phyloP scores from a whole-genome alignment of 345 rosid genomes.

The Viola odorata region DNA sequence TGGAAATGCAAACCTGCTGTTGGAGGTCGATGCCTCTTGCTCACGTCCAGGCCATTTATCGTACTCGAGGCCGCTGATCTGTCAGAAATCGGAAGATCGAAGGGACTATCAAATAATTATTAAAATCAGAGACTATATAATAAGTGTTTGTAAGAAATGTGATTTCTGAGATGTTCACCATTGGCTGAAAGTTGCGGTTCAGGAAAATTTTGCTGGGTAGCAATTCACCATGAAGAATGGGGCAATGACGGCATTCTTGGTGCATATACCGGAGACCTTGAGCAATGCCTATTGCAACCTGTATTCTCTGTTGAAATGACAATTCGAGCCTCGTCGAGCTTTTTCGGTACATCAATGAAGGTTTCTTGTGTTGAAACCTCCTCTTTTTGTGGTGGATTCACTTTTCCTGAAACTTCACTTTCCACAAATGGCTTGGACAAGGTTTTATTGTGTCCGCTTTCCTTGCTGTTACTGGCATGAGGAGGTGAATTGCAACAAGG shows the following conservation, averaged over 20 bases:
- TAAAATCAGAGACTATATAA: not conserved
- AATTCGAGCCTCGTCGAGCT: slow-evolving; percentile 1
- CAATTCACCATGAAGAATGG: slow-evolving; percentile 28
- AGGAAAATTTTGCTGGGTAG: slow-evolving; percentile 24
- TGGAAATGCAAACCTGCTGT: slow-evolving; percentile 18
- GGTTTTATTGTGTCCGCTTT: not conserved
- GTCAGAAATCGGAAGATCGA: slow-evolving; percentile 2
- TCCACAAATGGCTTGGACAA: not conserved
- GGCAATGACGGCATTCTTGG: slow-evolving; percentile 32
- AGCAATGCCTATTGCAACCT: slow-evolving; percentile 31
- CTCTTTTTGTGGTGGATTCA: not conserved
- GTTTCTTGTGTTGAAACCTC: not conserved
- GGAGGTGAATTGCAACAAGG: not conserved
- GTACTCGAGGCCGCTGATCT: slow-evolving; percentile 37
- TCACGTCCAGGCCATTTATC: slow-evolving; percentile 27
- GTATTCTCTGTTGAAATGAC: slow-evolving; percentile 25
- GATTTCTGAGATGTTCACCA: slow-evolving; percentile 22
- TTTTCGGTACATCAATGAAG: not conserved
- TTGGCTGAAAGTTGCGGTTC: slow-evolving; percentile 21
- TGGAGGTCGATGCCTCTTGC: slow-evolving; percentile 10
- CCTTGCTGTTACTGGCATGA: not conserved
- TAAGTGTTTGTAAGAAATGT: not conserved
- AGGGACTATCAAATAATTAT: not conserved
- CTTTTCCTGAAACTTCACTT: not conserved
- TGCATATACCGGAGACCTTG: slow-evolving; percentile 36